Evolutionary conservation across 1,284 basidiomycete genomes (phyloP).

Genomic region (Tilletia indica): DNA sequence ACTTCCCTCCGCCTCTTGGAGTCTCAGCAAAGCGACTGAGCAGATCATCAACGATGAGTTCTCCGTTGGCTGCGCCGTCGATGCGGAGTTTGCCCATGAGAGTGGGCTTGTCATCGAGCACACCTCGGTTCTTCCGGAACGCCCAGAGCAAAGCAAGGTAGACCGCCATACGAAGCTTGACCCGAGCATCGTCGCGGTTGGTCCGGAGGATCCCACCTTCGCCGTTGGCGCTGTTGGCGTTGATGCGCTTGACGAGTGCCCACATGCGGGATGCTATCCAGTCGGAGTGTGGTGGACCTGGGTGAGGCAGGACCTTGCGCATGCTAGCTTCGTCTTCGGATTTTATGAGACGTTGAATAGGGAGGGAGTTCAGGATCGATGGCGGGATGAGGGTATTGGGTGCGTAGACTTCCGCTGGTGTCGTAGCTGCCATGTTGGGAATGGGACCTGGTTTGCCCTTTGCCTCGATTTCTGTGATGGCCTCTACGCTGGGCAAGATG

Average conservation of each 20-base stretch:
- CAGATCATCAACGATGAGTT: conserved; percentile 32
- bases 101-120: conserved; percentile 23
- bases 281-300: conserved; percentile 21
- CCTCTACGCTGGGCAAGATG: conserved; percentile 34
- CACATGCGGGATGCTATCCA: conserved; percentile 33
- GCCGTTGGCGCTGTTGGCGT: conserved; percentile 17
- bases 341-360: conserved; percentile 16
- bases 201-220: conserved; percentile 21
- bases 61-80: conserved; percentile 20
- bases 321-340: conserved; percentile 21
- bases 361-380: conserved; percentile 33
- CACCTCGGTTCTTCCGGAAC: conserved; percentile 21
- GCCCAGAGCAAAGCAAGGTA: conserved; percentile 32
- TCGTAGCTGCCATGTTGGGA: conserved; percentile 42
- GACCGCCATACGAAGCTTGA: conserved; percentile 26
- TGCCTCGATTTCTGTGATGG: conserved; percentile 29
- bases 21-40: conserved; percentile 31
- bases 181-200: conserved; percentile 17
- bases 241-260: conserved; percentile 26
- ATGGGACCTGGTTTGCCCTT: conserved; percentile 45
- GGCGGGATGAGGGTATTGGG: conserved; percentile 41
- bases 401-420: conserved; percentile 48
- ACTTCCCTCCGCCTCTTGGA: conserved; percentile 27
- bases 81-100: conserved; percentile 30
- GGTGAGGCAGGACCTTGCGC: conserved; percentile 23